Evolutionary conservation across 2,329 filamentous ascomycete genomes (phyloP).

Genomic region (Fusarium nematophilum): DNA sequence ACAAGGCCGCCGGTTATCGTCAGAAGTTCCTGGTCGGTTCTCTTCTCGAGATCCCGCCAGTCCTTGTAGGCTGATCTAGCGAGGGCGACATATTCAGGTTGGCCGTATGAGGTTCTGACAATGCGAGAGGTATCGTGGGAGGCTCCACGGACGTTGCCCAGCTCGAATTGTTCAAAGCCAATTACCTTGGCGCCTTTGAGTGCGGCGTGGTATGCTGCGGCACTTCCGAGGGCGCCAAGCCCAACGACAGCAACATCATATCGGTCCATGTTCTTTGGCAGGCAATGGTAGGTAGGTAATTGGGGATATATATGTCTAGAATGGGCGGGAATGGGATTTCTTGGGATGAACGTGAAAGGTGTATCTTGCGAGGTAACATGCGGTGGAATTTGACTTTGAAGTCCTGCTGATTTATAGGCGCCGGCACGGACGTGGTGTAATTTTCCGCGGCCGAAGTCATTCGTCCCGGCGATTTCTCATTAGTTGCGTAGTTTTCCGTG

Average conservation of each 20-base stretch:
- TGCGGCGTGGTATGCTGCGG: constrained; percentile 27
- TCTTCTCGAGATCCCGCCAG: constrained; percentile 36
- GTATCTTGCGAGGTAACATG: too few species aligned
- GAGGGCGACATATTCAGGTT: constrained; percentile 38
- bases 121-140: constrained; percentile 43
- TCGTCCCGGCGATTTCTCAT: too few species aligned
- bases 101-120: constrained; percentile 36
- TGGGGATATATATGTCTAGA: too few species aligned
- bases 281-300: too few species aligned
- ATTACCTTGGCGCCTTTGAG: constrained; percentile 39
- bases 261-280: too few species aligned
- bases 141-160: constrained; percentile 39
- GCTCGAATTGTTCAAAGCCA: constrained; percentile 41
- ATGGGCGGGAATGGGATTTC: too few species aligned
- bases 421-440: too few species aligned
- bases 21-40: constrained; percentile 30
- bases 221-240: constrained; percentile 26
- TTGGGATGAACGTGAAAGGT: too few species aligned
- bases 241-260: constrained; percentile 19
- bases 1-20: constrained; percentile 40
- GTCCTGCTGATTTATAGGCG: too few species aligned
- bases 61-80: constrained; percentile 39
- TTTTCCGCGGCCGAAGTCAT: too few species aligned
- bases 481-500: too few species aligned
- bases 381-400: too few species aligned